Evolutionary conservation across 2,329 filamentous ascomycete species (phyloP).

Genomic region (Alternaria viburni): DNA sequence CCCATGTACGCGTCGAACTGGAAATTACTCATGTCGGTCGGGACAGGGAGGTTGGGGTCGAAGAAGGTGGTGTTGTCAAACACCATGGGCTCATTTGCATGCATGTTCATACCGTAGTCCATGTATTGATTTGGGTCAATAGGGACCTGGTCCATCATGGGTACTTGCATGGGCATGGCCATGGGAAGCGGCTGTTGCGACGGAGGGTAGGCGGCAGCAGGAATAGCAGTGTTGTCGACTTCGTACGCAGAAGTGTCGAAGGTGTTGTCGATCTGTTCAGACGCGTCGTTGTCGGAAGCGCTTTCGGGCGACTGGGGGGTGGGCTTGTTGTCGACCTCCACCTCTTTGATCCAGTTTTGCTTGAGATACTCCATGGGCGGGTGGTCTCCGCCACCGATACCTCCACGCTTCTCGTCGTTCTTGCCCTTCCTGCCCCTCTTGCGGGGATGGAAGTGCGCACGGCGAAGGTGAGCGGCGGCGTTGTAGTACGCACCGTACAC

Average conservation of each 20-base stretch:
- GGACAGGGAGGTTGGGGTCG: conserved; percentile 16
- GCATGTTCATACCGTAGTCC: conserved; percentile 31
- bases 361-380: conserved; percentile 67
- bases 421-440: conserved; percentile 64
- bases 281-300: conserved; percentile 29
- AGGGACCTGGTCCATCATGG: conserved; percentile 13
- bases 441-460: conserved; percentile 82
- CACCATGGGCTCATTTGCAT: conserved; percentile 27
- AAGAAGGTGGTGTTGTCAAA: conserved; percentile 28
- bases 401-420: conserved; percentile 65
- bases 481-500: conserved; percentile 93
- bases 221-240: conserved; percentile 3
- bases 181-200: conserved; percentile 15
- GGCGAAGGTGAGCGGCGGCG: conserved; percentile 85
- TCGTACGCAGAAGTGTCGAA: conserved; percentile 15
- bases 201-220: conserved; percentile 7
- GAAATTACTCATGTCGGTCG: conserved; percentile 26
- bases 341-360: conserved; percentile 64
- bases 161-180: conserved; percentile 9
- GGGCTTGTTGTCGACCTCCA: conserved; percentile 52
- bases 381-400: conserved; percentile 67
- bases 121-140: conserved; percentile 24
- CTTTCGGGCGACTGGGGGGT: conserved; percentile 26
- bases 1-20: conserved; percentile 39
- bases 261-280: conserved; percentile 10